Percentiles rank a stretch among this genome's conserved stretches.
Evolutionary conservation across 1,139 yeast species (phyloP).

Genomic region (Suhomyces panamericanus): DNA sequence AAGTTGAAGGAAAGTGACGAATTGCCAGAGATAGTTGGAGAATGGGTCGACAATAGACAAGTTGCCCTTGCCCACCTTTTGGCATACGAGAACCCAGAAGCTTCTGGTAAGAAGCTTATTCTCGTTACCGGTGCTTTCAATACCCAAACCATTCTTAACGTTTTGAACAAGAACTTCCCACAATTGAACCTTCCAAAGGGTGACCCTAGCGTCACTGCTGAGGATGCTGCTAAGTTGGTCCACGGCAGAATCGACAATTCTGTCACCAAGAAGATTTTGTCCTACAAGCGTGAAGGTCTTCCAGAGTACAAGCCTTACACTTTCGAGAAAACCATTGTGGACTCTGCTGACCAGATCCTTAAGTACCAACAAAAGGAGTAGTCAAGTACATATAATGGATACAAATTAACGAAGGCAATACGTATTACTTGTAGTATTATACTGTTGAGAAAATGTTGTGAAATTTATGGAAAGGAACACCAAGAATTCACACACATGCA

Average conservation of each 20-base stretch:
- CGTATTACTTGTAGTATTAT: no score
- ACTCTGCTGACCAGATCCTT: no score
- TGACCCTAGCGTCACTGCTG: slow-evolving; percentile 26
- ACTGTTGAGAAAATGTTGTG: no score
- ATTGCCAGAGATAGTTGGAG: slow-evolving; percentile 15
- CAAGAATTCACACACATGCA: no score
- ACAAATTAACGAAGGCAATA: no score
- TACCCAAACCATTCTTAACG: slow-evolving; percentile 17
- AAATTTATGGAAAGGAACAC: no score
- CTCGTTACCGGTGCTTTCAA: slow-evolving; percentile 1
- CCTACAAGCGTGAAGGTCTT: neutral
- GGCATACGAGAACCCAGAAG: slow-evolving; percentile 17
- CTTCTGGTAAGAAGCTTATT: slow-evolving; percentile 3
- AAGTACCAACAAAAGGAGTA: no score
- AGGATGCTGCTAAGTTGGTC: neutral
- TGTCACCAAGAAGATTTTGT: neutral
- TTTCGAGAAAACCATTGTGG: neutral
- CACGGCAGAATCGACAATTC: neutral
- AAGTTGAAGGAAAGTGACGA: slow-evolving; percentile 22
- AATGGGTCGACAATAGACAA: slow-evolving; percentile 9
- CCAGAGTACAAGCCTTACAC: neutral
- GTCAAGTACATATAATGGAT: no score
- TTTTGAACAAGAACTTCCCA: slow-evolving; percentile 13
- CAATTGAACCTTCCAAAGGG: slow-evolving; percentile 24
- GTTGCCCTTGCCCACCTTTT: slow-evolving; percentile 35